Percentiles rank a stretch among this genome's conserved stretches.
Conservation (phyloP, 2,329 filamentous ascomycete genomes). For the Rhynchosporium secalis region DNA sequence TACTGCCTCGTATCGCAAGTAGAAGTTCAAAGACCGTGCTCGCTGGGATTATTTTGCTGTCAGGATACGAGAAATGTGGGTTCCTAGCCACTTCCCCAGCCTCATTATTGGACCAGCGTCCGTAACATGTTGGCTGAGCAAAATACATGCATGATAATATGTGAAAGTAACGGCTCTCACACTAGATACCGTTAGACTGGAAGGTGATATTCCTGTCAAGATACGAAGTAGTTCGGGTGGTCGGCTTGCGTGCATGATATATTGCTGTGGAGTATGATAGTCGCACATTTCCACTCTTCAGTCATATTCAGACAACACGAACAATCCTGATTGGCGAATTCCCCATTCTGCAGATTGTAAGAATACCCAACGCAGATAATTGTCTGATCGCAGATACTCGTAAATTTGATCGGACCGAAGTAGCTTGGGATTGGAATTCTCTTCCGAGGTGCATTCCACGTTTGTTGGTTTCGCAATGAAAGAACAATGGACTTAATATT, state of each 20-base stretch:
- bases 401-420: not conserved
- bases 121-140: not conserved
- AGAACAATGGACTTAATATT: not conserved
- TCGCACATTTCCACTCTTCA: not conserved
- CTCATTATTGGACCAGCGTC: slow-evolving; percentile 7
- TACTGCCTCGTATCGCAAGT: slow-evolving; percentile 5
- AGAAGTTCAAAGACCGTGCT: slow-evolving; percentile 3
- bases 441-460: not conserved
- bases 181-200: not conserved
- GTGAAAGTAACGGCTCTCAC: not conserved
- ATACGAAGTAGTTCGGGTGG: not conserved
- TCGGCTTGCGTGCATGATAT: not conserved
- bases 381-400: not conserved
- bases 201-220: not conserved
- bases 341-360: not conserved
- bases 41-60: slow-evolving; percentile 5
- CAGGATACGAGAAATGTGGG: not conserved
- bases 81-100: not conserved
- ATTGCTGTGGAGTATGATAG: not conserved
- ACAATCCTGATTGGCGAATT: not conserved
- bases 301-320: not conserved
- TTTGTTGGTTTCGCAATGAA: not conserved
- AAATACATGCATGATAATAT: not conserved
- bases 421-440: not conserved
- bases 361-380: not conserved